Evolutionary conservation across 2,329 filamentous ascomycete genomes (phyloP), one percentile per base, ranked within the genome.

Genomic region (Zasmidium cellare): DNA sequence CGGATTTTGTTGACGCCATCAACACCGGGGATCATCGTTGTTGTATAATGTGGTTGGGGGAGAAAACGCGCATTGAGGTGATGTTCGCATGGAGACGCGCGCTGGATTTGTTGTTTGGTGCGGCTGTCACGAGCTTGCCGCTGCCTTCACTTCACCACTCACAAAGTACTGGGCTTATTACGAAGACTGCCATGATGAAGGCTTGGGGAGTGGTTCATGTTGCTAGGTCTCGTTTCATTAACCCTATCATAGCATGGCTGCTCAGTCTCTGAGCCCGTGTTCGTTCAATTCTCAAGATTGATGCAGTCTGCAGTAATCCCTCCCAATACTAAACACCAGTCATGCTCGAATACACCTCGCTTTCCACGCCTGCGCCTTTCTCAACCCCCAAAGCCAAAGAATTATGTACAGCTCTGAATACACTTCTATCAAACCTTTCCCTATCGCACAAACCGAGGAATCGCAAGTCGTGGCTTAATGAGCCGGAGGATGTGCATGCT

Each of bases 1-100:
- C 76, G 62, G 71, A 60, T 53, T 58, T 61, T 28, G 47, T 22
- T 9, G 48, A 57, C 16, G 49, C 23, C 44, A 53, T 59, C 35
- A 16, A 2, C 25, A 18, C 35, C 14, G 25, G 56, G n/a, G 24
- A 22, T 18, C 22, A 53, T 38, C 24, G 31, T 45, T 38, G 48
- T 31, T 38, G 47, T 45, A 12, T 3, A 9, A 47, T 16, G 31
- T 35, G 51, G 28, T 51, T n/a, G 25, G 44, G n/a, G 9, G 22
- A 44, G 45, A 51, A 22, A 25, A 49, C 46, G 50, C 56, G 51
- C 22, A 48, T 44, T 53, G 45, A 41, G 25, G 5, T 19, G 25
- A 47, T 35, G 9, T 31, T 45, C 18, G 3, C 5, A 28, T 24
- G 50, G 9, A 9, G 50, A 52, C 50, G 50, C 50, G 50, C 31